Conservation (phyloP, 2,329 filamentous ascomycete genomes). For the Neocatenulostroma microsporum region DNA sequence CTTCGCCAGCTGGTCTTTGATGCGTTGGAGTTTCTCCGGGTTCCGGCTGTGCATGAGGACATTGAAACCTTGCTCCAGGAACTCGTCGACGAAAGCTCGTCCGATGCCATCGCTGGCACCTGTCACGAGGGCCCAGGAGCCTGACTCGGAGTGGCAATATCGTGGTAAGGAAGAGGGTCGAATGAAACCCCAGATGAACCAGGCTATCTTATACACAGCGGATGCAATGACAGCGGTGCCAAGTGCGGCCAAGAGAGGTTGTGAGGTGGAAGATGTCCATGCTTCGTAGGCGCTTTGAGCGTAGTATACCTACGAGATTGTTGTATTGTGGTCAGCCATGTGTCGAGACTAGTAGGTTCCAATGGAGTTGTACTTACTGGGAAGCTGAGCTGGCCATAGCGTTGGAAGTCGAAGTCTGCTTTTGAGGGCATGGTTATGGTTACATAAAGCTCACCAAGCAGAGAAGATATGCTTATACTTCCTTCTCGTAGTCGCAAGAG, state of each 20-base stretch:
- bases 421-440: too few species aligned
- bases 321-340: too few species aligned
- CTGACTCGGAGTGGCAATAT: constrained; percentile 12
- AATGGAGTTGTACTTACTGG: too few species aligned
- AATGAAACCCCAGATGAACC: constrained; percentile 7
- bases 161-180: constrained; percentile 7
- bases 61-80: constrained; percentile 48
- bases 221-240: constrained; percentile 1
- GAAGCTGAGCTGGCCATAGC: too few species aligned
- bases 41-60: constrained; percentile 53
- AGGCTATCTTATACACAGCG: not conserved
- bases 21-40: constrained; percentile 37
- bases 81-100: constrained; percentile 42
- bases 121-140: constrained; percentile 29
- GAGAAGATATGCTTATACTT: too few species aligned
- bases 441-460: too few species aligned
- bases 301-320: too few species aligned
- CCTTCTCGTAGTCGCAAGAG: too few species aligned
- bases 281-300: constrained; percentile 1
- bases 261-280: constrained; percentile 3
- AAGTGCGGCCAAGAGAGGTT: not conserved
- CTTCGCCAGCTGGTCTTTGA: constrained; percentile 35
- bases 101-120: constrained; percentile 52
- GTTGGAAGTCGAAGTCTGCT: too few species aligned
- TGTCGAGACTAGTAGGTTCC: too few species aligned